phyloP scores from a whole-genome alignment of 148 eudicot genomes.

The Chenopodium formosanum region DNA sequence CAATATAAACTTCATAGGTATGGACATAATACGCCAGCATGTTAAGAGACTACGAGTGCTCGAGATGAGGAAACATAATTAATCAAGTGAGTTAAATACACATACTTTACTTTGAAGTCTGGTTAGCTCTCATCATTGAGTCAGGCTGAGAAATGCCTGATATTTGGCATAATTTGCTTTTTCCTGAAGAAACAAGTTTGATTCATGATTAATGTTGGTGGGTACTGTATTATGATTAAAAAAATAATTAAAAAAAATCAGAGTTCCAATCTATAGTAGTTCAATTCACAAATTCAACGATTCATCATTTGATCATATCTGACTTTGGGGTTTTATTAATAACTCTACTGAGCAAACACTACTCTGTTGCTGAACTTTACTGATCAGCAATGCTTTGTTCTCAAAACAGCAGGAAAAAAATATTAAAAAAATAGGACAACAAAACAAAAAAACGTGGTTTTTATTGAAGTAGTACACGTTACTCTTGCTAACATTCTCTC shows the following conservation, averaged over 20 bases:
- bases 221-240: not conserved
- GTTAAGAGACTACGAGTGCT: not conserved
- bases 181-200: constrained; percentile 25
- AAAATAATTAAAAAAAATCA: not conserved
- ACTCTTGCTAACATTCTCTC: not conserved
- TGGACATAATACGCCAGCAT: not conserved
- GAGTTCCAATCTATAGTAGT: not conserved
- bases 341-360: not conserved
- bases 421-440: not conserved
- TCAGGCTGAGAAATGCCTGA: constrained; percentile 9
- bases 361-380: not conserved
- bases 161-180: constrained; percentile 23
- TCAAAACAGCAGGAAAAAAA: not conserved
- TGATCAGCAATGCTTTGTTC: not conserved
- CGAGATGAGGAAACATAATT: constrained; percentile 12
- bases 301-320: not conserved
- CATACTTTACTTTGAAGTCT: constrained; percentile 35
- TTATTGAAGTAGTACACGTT: not conserved
- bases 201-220: constrained; percentile 10
- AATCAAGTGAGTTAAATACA: constrained; percentile 16
- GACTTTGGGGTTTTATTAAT: not conserved
- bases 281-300: not conserved
- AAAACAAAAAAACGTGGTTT: not conserved
- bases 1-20: not conserved
- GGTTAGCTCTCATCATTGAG: constrained; percentile 28